Conservation (phyloP, 108 stramenopile species). For the Craspedostauros australis region DNA sequence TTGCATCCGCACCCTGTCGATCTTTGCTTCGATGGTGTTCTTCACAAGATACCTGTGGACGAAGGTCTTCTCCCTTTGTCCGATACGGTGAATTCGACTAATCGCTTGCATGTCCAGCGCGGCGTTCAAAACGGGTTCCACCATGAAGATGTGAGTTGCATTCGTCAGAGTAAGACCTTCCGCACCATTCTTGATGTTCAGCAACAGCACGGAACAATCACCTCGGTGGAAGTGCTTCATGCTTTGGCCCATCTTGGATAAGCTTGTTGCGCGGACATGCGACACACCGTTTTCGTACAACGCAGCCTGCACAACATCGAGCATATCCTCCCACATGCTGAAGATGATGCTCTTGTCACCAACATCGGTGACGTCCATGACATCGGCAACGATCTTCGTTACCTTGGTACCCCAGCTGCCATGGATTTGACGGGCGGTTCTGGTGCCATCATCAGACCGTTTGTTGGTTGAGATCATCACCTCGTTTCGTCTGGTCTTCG, state of each 20-base stretch:
- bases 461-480: conserved; percentile 44
- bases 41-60: conserved; percentile 74
- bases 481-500: conserved; percentile 31
- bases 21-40: conserved; percentile 73
- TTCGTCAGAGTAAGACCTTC: conserved; percentile 80
- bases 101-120: conserved; percentile 60
- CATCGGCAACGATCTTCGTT: conserved; percentile 45
- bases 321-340: conserved; percentile 82
- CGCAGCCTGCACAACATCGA: conserved; percentile 67
- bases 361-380: conserved; percentile 28
- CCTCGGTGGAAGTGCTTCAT: conserved; percentile 23
- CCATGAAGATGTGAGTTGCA: conserved; percentile 79
- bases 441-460: conserved; percentile 41
- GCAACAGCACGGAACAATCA: conserved; percentile 41
- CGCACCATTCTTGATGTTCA: conserved; percentile 77
- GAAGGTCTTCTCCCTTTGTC: conserved; percentile 61
- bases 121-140: conserved; percentile 78
- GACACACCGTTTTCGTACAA: conserved; percentile 35
- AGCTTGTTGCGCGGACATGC: conserved; percentile 35
- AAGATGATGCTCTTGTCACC: conserved; percentile 77
- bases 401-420: conserved; percentile 82
- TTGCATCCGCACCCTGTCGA: conserved; percentile 47
- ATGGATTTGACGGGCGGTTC: conserved; percentile 27
- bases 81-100: conserved; percentile 59
- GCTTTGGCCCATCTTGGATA: conserved; percentile 21